Base-by-base conservation (phyloP, 208 protist species). In the Hexamita inflata region DNA sequence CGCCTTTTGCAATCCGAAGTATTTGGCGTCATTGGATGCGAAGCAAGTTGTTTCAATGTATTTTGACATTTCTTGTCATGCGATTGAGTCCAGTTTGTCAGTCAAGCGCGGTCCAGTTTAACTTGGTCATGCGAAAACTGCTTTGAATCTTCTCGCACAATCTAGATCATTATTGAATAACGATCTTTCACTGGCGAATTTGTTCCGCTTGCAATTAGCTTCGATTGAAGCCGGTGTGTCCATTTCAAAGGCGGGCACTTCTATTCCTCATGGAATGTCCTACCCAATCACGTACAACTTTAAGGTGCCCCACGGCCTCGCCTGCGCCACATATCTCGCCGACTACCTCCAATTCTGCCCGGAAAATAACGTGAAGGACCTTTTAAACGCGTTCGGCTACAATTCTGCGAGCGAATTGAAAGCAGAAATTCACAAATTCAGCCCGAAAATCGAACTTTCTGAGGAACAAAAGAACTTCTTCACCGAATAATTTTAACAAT, bases 181-280 rank as follows among this genome's bases (percentile, higher is more conserved):
- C n/a, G n/a, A n/a, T n/a, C n/a, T n/a, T n/a, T n/a, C n/a, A n/a
- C n/a, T n/a, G n/a, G n/a, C n/a, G n/a, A 66, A 15, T 24, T 13
- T 24, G 26, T 66, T 66, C 30, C 60, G 60, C 34, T 15, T 38
- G 15, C 24, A 66, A 30, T 38, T 66, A 30, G 64, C 64, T 38
- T 13, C 64, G 4, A 32, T 35, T 38, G 11, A 70, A 15, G 64
- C 64, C 15, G 64, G 64, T 24, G 42, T 70, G 15, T 15, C 32
- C 64, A 70, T 70, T 70, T 9, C 64, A 49, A 70, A 42, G 26
- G 64, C 34, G n/a, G 64, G 64, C 11, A 70, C 64, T 11, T 70
- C 64, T 38, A 45, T 70, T 45, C 28, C 38, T 19, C 64, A 70
- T 45, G 64, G 64, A 32, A 7, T 70, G 11, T 45, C 32, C 9